Evolutionary conservation across 1,284 basidiomycete species (phyloP).

Genomic region (Trichosporon sp.): DNA sequence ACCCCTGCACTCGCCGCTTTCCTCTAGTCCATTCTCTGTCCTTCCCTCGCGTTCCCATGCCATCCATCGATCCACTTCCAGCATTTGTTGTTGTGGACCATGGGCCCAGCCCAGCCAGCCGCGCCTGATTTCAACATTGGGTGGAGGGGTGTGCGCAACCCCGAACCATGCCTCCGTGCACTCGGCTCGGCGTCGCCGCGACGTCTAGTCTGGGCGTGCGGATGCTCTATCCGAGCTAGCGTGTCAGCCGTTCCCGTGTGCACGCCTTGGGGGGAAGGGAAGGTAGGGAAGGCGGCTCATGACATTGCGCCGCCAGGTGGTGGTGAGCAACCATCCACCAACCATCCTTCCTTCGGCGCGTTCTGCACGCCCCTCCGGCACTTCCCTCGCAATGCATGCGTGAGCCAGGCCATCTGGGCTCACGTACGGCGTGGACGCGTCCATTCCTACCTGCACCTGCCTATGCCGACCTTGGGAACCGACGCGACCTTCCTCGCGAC

Average conservation of each 20-base stretch:
- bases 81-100: not conserved
- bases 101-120: not conserved
- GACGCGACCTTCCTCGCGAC: not conserved
- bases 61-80: constrained; percentile 9
- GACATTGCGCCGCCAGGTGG: not conserved
- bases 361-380: not conserved
- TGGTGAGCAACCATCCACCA: not conserved
- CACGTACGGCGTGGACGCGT: constrained; percentile 3
- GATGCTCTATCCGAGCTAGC: too few relatives aligned
- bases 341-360: not conserved
- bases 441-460: not conserved
- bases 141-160: not conserved
- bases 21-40: not conserved
- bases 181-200: not conserved
- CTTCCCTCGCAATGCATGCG: not conserved
- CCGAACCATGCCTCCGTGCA: not conserved
- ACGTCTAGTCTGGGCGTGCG: not conserved
- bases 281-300: too few relatives aligned
- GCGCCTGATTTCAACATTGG: not conserved
- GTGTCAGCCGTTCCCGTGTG: not conserved
- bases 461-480: not conserved
- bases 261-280: not conserved
- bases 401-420: not conserved
- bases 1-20: not conserved
- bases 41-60: not conserved